These are phyloP conservation scores for Penicillium simplicissimum DNA, from an alignment of 495 filamentous ascomycete species.

Conservation along the genomic window DNA sequence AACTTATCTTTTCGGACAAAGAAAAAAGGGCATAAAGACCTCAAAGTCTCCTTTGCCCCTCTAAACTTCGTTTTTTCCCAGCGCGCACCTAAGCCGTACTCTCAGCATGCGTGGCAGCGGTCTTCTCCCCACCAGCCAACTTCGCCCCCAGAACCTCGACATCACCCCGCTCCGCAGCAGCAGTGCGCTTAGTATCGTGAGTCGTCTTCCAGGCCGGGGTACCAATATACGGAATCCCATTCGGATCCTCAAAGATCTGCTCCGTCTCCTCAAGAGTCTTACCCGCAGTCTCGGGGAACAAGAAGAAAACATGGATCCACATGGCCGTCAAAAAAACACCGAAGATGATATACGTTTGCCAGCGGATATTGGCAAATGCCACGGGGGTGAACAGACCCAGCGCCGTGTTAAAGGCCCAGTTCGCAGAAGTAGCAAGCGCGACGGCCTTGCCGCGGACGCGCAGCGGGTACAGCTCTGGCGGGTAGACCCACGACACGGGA, in stretches of 20 bases:
- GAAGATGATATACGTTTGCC: slow-evolving; percentile 75
- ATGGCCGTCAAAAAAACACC: slow-evolving; percentile 70
- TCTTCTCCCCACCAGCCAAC: slow-evolving; percentile 23
- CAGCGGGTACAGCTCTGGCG: slow-evolving; percentile 66
- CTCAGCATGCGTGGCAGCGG: slow-evolving; percentile 20
- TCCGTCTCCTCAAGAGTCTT: slow-evolving; percentile 81
- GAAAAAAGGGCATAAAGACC: not conserved
- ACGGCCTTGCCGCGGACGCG: slow-evolving; percentile 64
- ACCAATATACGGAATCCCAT: slow-evolving; percentile 63
- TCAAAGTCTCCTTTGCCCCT: not conserved
- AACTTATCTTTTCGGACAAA: too few species aligned
- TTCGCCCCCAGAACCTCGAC: slow-evolving; percentile 29
- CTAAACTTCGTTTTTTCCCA: not conserved
- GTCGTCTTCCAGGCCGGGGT: slow-evolving; percentile 70
- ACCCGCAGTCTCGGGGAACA: slow-evolving; percentile 78
- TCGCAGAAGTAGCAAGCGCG: slow-evolving; percentile 64
- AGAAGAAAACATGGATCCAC: slow-evolving; percentile 72
- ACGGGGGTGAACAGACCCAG: slow-evolving; percentile 73
- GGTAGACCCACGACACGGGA: slow-evolving; percentile 65
- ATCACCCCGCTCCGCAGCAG: slow-evolving; percentile 27
- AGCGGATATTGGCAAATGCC: slow-evolving; percentile 68
- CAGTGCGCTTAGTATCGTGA: slow-evolving; percentile 28
- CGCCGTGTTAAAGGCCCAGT: slow-evolving; percentile 80
- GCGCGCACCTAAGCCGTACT: not conserved
- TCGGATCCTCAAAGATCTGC: slow-evolving; percentile 63